Conservation (phyloP, 192 early-diverging fungal genomes). For the Phlyctochytrium arcticum region DNA sequence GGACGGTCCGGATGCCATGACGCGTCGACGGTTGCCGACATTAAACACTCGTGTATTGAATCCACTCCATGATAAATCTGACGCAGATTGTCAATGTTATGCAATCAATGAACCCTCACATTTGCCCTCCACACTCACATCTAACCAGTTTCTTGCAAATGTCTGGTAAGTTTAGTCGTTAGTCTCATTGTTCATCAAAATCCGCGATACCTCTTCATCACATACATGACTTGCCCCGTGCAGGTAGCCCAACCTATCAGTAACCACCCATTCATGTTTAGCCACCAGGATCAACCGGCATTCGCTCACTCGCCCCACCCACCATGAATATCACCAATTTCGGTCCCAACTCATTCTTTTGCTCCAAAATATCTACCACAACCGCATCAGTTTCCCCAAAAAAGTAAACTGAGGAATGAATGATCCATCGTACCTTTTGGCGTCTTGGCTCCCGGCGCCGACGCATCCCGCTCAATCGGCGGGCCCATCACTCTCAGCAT, state of each 20-base stretch:
- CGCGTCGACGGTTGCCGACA: slow-evolving; percentile 89
- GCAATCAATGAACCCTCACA: neutral
- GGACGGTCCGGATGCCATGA: slow-evolving; percentile 30
- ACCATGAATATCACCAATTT: slow-evolving; percentile 96
- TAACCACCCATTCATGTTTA: neutral
- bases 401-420: too few species aligned
- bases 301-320: slow-evolving; percentile 12
- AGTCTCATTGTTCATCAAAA: slow-evolving; percentile 6
- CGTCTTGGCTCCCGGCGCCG: too few species aligned
- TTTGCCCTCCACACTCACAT: slow-evolving; percentile 57
- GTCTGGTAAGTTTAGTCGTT: slow-evolving; percentile 48
- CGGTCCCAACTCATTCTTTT: slow-evolving; percentile 73
- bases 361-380: slow-evolving; percentile 33
- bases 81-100: neutral
- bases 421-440: too few species aligned
- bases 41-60: slow-evolving; percentile 76
- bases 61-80: slow-evolving; percentile 41
- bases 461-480: too few species aligned
- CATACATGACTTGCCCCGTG: slow-evolving; percentile 79
- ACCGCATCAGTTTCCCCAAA: too few species aligned
- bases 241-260: slow-evolving; percentile 81
- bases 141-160: slow-evolving; percentile 93
- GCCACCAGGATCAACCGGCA: neutral
- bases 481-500: too few species aligned
- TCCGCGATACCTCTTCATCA: neutral